These are phyloP conservation scores for Chenopodium berlandieri DNA, from an alignment of 148 eudicot species.

Conservation along the genomic window DNA sequence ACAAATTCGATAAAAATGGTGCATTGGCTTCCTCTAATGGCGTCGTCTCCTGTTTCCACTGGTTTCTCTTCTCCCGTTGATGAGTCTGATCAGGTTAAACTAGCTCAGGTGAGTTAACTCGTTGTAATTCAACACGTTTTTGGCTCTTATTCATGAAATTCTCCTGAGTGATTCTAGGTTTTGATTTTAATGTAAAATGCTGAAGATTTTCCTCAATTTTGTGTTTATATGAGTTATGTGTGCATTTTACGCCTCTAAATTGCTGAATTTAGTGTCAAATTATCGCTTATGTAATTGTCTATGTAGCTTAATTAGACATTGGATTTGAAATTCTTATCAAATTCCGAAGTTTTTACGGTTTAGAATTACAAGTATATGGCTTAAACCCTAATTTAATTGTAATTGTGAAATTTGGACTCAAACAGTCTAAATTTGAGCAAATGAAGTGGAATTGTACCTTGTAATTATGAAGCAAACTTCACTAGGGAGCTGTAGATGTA, in stretches of 20 bases:
- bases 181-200: background rate
- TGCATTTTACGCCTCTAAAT: background rate
- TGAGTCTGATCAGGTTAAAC: constrained; percentile 73
- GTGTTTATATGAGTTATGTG: background rate
- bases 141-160: background rate
- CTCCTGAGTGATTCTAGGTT: background rate
- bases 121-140: background rate
- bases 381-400: background rate
- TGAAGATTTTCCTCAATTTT: background rate
- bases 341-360: background rate
- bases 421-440: background rate
- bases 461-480: background rate
- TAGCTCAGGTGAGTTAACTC: constrained; percentile 56
- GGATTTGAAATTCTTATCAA: background rate
- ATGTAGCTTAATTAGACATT: background rate
- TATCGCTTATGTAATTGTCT: background rate
- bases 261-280: background rate
- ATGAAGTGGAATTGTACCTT: constrained; percentile 4
- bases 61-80: constrained; percentile 41
- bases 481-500: background rate
- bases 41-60: constrained; percentile 46
- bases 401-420: background rate
- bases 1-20: constrained; percentile 9
- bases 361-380: background rate
- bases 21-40: constrained; percentile 26